These are phyloP conservation scores for Teunomyces barrocoloradensis DNA, from an alignment of 805 yeast species.

Conservation along the genomic window DNA sequence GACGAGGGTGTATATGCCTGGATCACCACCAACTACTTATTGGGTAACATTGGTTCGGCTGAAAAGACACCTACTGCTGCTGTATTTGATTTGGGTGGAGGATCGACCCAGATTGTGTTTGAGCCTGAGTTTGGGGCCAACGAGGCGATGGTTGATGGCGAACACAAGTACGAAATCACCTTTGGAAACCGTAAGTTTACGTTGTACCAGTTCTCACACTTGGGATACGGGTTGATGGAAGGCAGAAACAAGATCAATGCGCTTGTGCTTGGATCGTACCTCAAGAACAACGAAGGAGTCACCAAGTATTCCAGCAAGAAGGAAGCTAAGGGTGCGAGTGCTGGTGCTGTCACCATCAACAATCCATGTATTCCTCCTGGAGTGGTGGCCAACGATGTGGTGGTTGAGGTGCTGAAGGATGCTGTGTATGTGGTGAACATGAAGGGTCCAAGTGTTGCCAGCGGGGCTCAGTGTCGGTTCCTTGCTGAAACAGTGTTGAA, in stretches of 20 bases:
- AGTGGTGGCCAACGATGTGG: slow-evolving; percentile 52
- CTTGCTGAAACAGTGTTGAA: slow-evolving; percentile 79
- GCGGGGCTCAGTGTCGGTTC: slow-evolving; percentile 82
- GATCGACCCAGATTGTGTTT: slow-evolving; percentile 97
- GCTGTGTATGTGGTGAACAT: slow-evolving; percentile 54
- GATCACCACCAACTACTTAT: slow-evolving; percentile 91
- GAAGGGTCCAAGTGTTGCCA: slow-evolving; percentile 58
- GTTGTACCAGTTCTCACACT: slow-evolving; percentile 90
- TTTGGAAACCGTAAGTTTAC: slow-evolving; percentile 82
- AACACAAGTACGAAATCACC: slow-evolving; percentile 73
- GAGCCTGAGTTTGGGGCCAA: slow-evolving; percentile 74
- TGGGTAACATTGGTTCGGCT: slow-evolving; percentile 88
- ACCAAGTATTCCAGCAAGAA: slow-evolving; percentile 24
- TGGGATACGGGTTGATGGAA: slow-evolving; percentile 94
- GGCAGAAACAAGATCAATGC: slow-evolving; percentile 83
- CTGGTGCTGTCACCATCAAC: slow-evolving; percentile 45
- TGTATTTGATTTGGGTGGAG: slow-evolving; percentile 97
- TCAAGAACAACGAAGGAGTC: slow-evolving; percentile 25
- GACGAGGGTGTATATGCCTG: slow-evolving; percentile 99
- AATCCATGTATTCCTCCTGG: slow-evolving; percentile 93
- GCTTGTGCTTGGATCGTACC: slow-evolving; percentile 53
- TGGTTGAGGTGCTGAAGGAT: slow-evolving; percentile 51
- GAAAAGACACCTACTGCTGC: slow-evolving; percentile 87
- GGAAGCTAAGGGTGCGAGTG: slow-evolving; percentile 35
- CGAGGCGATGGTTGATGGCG: slow-evolving; percentile 76